Evolutionary conservation across 768 basidiomycete species (phyloP), one percentile per base, ranked within the genome.

Genomic region (Leccinum boreale): DNA sequence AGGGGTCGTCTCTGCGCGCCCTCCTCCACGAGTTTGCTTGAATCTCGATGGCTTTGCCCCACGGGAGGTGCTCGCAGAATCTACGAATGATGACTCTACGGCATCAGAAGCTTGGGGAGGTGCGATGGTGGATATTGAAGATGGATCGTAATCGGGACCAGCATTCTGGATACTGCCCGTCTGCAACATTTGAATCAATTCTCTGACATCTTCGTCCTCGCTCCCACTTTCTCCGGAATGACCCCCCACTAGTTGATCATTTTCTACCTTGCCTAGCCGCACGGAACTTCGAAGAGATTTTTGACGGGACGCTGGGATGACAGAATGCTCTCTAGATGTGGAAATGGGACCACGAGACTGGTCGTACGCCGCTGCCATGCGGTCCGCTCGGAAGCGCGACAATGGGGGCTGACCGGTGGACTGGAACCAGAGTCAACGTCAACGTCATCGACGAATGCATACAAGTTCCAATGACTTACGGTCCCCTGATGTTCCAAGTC

Each of bases 351-450:
- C 62, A n/a, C 68, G 59, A 14, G 80, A 72, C n/a, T 74, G 68
- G 58, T 75, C 74, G 61, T 81, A 84, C 1, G 81, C 75, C 24
- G 78, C 75, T 15, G 78, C 77, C 56, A 86, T 72, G 21, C 79
- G 81, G 44, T 74, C 79, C 1, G 85, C 81, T 67, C 83, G 90
- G 70, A 91, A 90, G 42, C 77, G 81, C 12, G 90, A 91, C 42
- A 86, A 70, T 0, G 78, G 65, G 7, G 82, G 77, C 65, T 82
- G 86, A 45, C 77, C 72, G 17, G 66, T 73, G 15, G 74, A 59
- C 36, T 82, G 80, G 9, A 59, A 11, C 46, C 53, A 44, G 23
- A 21, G 17, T 14, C 26, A 33, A 7, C 24, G 33, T 59, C 28
- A 58, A 39, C 10, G n/a, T n/a, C n/a, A 35, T 51, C 52, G 21